These are phyloP conservation scores for Ambrosiella xylebori DNA, from an alignment of 2,329 filamentous ascomycete genomes.

Conservation along the genomic window DNA sequence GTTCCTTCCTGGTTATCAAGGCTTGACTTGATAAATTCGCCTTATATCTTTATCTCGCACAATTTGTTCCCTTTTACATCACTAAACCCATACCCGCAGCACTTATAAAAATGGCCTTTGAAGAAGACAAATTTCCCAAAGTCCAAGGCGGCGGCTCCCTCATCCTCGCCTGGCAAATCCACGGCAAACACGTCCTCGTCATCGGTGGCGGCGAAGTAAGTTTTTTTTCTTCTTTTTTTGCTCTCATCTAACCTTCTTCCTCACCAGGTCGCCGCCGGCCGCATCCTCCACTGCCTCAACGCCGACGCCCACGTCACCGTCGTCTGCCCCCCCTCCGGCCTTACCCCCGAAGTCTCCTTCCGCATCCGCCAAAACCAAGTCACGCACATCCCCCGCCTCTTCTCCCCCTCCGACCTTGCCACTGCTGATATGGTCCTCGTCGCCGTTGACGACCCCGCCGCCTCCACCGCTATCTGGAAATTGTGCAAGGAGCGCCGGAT, in stretches of 20 bases:
- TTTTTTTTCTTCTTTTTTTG: constrained; percentile 8
- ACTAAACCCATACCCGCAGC: neutral
- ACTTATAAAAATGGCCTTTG: neutral
- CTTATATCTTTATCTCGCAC: neutral
- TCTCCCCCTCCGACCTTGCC: constrained; percentile 75
- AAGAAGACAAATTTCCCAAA: constrained; percentile 42
- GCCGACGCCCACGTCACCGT: constrained; percentile 84
- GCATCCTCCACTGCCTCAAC: constrained; percentile 85
- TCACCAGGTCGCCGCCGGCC: constrained; percentile 74
- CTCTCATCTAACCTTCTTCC: constrained; percentile 1
- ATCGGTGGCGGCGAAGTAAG: constrained; percentile 86
- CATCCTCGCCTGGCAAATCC: constrained; percentile 91
- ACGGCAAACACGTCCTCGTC: constrained; percentile 74
- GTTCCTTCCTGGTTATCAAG: too few relatives aligned
- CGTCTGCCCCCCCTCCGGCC: constrained; percentile 59
- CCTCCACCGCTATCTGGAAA: constrained; percentile 84
- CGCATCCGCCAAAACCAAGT: constrained; percentile 62
- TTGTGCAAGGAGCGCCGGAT: constrained; percentile 73
- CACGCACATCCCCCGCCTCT: constrained; percentile 63
- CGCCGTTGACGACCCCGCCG: constrained; percentile 80
- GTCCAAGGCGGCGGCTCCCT: constrained; percentile 83
- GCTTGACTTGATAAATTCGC: neutral
- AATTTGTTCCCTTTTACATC: neutral
- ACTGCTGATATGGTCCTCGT: constrained; percentile 73
- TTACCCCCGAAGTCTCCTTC: constrained; percentile 77